Conservation (phyloP, 257 asterid species). For the Solanum gandarillasii region DNA sequence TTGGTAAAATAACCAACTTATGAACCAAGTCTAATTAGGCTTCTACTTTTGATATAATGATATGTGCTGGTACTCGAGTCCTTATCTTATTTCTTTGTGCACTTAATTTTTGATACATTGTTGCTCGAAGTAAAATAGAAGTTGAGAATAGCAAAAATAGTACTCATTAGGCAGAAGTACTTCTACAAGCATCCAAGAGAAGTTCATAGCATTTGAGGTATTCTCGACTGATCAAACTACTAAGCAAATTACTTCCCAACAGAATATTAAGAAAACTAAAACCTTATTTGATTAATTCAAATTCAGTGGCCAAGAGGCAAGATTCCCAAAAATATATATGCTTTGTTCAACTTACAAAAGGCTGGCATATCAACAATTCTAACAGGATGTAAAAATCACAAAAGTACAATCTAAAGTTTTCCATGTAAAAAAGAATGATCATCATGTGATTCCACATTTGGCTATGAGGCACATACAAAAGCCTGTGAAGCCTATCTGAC, state of each 20-base stretch:
- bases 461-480: neutral
- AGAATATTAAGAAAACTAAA: neutral
- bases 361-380: neutral
- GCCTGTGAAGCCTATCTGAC: neutral
- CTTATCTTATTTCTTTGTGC: neutral
- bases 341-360: neutral
- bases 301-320: neutral
- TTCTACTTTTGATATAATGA: too few species aligned
- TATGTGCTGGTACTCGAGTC: neutral
- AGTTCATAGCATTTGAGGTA: neutral
- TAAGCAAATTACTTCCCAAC: neutral
- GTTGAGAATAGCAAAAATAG: neutral
- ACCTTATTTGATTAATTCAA: neutral
- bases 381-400: neutral
- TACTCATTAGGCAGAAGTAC: neutral
- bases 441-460: neutral
- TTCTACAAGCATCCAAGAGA: neutral
- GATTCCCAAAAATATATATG: neutral
- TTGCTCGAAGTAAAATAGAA: neutral
- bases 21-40: neutral
- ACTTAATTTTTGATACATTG: neutral
- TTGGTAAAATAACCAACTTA: too few species aligned
- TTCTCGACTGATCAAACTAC: neutral
- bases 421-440: neutral
- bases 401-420: neutral